Percentiles rank a stretch among this genome's conserved stretches.
Conservation (phyloP, 2,329 filamentous ascomycete genomes). For the Ceratocystis alfenasii region DNA sequence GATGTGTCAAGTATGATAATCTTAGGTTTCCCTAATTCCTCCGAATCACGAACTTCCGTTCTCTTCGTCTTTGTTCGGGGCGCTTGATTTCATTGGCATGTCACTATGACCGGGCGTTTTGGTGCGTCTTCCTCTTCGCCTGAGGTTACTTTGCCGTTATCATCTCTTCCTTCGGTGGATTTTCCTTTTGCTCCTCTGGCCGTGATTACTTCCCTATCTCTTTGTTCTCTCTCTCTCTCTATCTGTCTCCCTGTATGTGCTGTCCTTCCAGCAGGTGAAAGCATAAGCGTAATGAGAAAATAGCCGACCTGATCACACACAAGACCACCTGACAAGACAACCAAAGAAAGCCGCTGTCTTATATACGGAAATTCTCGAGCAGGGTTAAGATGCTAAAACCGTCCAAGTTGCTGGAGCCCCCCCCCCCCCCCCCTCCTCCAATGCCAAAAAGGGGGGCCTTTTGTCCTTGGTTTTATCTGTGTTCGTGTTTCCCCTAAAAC, state of each 20-base stretch:
- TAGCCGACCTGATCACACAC: background rate
- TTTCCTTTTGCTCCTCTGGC: background rate
- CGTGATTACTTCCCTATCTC: no score
- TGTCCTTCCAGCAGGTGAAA: background rate
- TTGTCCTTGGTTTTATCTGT: background rate
- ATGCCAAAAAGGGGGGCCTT: background rate
- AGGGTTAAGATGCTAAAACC: background rate
- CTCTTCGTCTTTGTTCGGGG: background rate
- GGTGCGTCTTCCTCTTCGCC: background rate
- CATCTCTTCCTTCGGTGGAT: background rate
- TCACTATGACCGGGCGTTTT: background rate
- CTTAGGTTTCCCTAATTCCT: background rate
- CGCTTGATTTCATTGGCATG: background rate
- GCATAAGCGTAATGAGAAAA: conserved; percentile 7
- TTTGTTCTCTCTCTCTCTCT: background rate
- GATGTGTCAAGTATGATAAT: conserved; percentile 1
- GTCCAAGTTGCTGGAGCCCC: background rate
- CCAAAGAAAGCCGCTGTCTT: background rate
- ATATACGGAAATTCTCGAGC: background rate
- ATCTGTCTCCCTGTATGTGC: background rate
- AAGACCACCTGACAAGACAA: background rate
- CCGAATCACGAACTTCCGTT: background rate
- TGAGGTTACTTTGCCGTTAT: background rate
- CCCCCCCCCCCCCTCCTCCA: background rate
- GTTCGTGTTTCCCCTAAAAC: background rate